phyloP scores from a whole-genome alignment of 192 early-diverging fungal species.

The Dissophora globulifera region DNA sequence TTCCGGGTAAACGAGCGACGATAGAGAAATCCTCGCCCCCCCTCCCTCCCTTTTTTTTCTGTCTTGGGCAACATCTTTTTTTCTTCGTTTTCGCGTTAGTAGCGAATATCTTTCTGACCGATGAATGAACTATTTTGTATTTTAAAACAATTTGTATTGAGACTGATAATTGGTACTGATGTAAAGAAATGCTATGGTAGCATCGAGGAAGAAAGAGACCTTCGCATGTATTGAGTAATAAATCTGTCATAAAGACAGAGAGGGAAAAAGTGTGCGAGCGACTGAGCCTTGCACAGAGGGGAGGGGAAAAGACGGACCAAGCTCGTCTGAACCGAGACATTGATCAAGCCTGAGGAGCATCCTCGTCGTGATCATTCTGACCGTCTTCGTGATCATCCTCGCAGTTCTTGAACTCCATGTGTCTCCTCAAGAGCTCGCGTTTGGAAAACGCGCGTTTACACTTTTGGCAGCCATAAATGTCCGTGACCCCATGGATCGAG shows the following conservation, averaged over 20 bases:
- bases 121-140: too few relatives aligned
- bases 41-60: conserved; percentile 1
- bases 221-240: too few relatives aligned
- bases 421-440: conserved; percentile 59
- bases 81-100: conserved; percentile 3
- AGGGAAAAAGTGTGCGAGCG: neutral
- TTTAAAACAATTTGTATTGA: neutral
- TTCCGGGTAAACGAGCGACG: conserved; percentile 84
- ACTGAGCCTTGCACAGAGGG: conserved; percentile 11
- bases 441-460: conserved; percentile 66
- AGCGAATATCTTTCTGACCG: too few relatives aligned
- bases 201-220: too few relatives aligned
- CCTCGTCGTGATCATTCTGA: conserved; percentile 1
- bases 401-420: conserved; percentile 31
- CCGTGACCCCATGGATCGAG: conserved; percentile 60
- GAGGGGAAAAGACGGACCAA: too few relatives aligned
- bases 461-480: conserved; percentile 60
- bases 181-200: too few relatives aligned
- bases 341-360: conserved; percentile 11
- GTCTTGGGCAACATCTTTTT: conserved; percentile 4
- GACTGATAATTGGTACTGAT: too few relatives aligned
- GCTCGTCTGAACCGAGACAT: conserved; percentile 1
- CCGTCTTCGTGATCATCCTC: conserved; percentile 12
- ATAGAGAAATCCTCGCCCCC: conserved; percentile 58
- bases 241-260: too few relatives aligned